Evolutionary conservation across 2,329 filamentous ascomycete species (phyloP).

Genomic region (Cytospora paraplurivora): DNA sequence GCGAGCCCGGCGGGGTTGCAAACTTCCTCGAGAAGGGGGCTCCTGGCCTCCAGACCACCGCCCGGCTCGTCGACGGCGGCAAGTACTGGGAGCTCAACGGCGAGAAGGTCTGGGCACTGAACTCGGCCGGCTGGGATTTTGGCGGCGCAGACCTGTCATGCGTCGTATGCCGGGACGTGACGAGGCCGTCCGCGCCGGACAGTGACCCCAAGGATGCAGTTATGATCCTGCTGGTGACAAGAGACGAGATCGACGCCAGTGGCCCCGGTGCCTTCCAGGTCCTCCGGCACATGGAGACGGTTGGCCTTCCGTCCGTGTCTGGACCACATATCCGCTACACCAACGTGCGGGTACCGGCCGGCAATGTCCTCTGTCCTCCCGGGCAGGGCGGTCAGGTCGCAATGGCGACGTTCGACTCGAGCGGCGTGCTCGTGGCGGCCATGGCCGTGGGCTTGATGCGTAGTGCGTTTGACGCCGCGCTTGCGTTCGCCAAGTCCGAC

Average conservation of each 20-base stretch:
- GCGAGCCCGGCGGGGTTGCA: conserved; percentile 53
- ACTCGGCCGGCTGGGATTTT: conserved; percentile 55
- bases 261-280: conserved; percentile 44
- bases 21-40: conserved; percentile 55
- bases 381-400: conserved; percentile 45
- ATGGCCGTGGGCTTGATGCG: conserved; percentile 55
- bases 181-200: conserved; percentile 11
- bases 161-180: conserved; percentile 50
- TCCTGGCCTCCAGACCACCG: conserved; percentile 51
- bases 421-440: conserved; percentile 51
- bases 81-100: conserved; percentile 52
- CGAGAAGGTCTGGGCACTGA: conserved; percentile 61
- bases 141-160: conserved; percentile 54
- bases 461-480: conserved; percentile 50
- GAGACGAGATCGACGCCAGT: conserved; percentile 46
- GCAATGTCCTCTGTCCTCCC: conserved; percentile 46
- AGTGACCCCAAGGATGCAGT: conserved; percentile 37
- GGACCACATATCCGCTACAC: conserved; percentile 50
- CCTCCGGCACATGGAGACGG: conserved; percentile 45
- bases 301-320: conserved; percentile 49
- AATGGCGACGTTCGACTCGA: conserved; percentile 42
- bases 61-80: conserved; percentile 47
- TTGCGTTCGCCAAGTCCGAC: conserved; percentile 49
- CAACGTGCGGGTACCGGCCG: conserved; percentile 46
- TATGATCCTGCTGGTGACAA: conserved; percentile 51